Conservation (phyloP, 2,329 filamentous ascomycete genomes). For the Trichoderma brevicompactum region DNA sequence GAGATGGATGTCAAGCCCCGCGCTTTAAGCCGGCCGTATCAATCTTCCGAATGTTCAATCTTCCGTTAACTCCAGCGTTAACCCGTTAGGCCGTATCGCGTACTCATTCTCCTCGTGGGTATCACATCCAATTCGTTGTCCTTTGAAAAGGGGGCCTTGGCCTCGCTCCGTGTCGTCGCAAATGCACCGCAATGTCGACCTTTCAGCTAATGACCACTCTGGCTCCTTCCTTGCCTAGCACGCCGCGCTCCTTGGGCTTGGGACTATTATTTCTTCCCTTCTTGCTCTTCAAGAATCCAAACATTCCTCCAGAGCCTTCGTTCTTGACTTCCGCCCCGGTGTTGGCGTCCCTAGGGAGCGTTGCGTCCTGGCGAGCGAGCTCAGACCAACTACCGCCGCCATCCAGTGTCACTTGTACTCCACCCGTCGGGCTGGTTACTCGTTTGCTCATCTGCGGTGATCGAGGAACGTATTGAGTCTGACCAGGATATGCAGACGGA, state of each 20-base stretch:
- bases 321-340: constrained; percentile 56
- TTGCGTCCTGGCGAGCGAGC: constrained; percentile 81
- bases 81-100: constrained; percentile 21
- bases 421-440: constrained; percentile 77
- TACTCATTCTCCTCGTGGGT: constrained; percentile 20
- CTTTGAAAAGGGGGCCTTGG: background rate
- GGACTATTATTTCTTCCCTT: constrained; percentile 90
- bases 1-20: background rate
- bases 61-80: constrained; percentile 25
- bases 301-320: constrained; percentile 75
- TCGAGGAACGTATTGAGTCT: constrained; percentile 51
- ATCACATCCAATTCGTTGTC: constrained; percentile 22
- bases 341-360: constrained; percentile 69
- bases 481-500: constrained; percentile 50
- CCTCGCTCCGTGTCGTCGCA: background rate
- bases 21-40: background rate
- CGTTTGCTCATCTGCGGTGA: constrained; percentile 65
- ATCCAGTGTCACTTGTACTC: constrained; percentile 88
- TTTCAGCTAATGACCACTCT: constrained; percentile 73
- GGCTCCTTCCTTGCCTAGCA: constrained; percentile 92
- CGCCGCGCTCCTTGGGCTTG: constrained; percentile 90
- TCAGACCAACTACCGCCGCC: constrained; percentile 91
- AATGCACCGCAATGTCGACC: background rate
- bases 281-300: constrained; percentile 87
- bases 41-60: constrained; percentile 4